Evolutionary conservation across 306 rosid species (phyloP).

Genomic region (Inga oerstediana): DNA sequence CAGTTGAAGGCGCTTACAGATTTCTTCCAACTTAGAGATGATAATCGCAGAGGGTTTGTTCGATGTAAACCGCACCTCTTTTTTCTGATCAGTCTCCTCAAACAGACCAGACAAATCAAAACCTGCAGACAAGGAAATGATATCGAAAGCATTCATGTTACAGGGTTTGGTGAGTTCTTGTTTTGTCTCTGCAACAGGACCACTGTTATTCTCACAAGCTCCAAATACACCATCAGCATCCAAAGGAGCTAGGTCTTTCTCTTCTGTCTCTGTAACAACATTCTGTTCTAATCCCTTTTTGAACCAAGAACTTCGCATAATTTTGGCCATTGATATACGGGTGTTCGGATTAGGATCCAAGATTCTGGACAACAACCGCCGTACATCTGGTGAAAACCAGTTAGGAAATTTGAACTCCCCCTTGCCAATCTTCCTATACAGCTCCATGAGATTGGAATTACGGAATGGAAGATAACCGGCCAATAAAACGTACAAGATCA

Average conservation of each 20-base stretch:
- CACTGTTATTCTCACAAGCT: constrained; percentile 36
- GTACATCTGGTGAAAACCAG: constrained; percentile 82
- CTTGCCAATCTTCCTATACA: constrained; percentile 82
- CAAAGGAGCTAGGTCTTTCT: constrained; percentile 41
- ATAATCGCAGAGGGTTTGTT: constrained; percentile 64
- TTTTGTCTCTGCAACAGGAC: constrained; percentile 46
- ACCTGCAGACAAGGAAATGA: constrained; percentile 90
- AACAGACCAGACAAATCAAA: constrained; percentile 91
- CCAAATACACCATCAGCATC: constrained; percentile 56
- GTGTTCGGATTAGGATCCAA: constrained; percentile 80
- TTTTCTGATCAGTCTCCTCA: constrained; percentile 57
- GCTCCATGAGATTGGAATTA: constrained; percentile 86
- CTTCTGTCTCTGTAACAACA: constrained; percentile 23
- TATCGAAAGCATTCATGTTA: constrained; percentile 85
- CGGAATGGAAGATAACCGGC: constrained; percentile 96
- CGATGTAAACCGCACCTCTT: constrained; percentile 73
- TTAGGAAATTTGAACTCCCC: constrained; percentile 84
- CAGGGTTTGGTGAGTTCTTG: constrained; percentile 57
- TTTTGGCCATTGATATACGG: constrained; percentile 71
- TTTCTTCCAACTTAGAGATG: constrained; percentile 78
- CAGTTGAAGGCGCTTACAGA: constrained; percentile 57
- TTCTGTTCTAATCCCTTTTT: constrained; percentile 58
- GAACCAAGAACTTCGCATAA: constrained; percentile 80
- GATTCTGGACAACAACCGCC: constrained; percentile 69
- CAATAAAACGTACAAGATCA: constrained; percentile 81